A percentile compares a stretch with the other conserved stretches of the same genome.
Evolutionary conservation across 83 land plant genomes (phyloP).

Genomic region (Picea abies): DNA sequence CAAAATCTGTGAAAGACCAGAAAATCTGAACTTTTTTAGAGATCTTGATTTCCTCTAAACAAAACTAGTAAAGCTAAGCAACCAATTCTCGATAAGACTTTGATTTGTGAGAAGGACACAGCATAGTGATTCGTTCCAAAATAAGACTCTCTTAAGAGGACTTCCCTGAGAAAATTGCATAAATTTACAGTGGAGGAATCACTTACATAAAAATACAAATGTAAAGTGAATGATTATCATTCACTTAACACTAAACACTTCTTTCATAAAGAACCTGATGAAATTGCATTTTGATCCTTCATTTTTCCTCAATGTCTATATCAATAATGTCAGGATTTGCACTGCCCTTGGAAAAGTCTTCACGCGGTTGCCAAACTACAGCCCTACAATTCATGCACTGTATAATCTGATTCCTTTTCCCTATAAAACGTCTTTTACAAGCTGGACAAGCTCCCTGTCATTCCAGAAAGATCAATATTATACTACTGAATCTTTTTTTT

Average conservation of each 20-base stretch:
- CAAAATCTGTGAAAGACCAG: not conserved
- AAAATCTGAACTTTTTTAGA: not conserved
- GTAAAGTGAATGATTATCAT: not conserved
- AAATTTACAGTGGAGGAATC: not conserved
- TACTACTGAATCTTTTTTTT: too few relatives aligned
- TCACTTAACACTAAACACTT: not conserved
- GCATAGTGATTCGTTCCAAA: not conserved
- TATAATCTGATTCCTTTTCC: slow-evolving; percentile 73
- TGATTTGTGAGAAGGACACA: not conserved
- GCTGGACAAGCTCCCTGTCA: slow-evolving; percentile 90
- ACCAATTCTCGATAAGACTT: not conserved
- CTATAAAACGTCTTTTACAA: slow-evolving; percentile 83
- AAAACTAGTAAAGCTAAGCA: not conserved
- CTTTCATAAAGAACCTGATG: not conserved
- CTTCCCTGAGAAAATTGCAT: not conserved
- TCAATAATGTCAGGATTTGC: slow-evolving; percentile 75
- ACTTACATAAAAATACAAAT: not conserved
- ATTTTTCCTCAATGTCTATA: slow-evolving; percentile 85
- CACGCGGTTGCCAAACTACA: slow-evolving; percentile 94
- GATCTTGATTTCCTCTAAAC: not conserved
- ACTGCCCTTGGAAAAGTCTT: slow-evolving; percentile 57
- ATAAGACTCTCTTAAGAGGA: not conserved
- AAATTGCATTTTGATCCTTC: slow-evolving; percentile 21
- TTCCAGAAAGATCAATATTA: not conserved
- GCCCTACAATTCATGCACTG: slow-evolving; percentile 78